A percentile compares a stretch with the other conserved stretches of the same genome.
Evolutionary conservation across 306 rosid species (phyloP).

Genomic region (Macrotyloma uniflorum): DNA sequence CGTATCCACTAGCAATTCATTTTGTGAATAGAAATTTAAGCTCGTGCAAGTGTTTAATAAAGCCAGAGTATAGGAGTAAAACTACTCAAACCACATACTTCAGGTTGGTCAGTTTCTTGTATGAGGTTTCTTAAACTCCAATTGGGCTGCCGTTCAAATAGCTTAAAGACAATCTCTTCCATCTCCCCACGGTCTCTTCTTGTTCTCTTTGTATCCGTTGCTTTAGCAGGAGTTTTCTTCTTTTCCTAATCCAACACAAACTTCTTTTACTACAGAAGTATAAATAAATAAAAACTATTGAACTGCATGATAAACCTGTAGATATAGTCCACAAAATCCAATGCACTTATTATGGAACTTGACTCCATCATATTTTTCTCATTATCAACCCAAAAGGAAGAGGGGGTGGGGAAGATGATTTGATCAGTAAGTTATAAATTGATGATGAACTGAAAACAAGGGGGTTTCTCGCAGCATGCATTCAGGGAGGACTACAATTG

Average conservation of each 20-base stretch:
- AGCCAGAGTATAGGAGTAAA: slow-evolving; percentile 32
- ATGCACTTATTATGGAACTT: too few species aligned
- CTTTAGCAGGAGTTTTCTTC: slow-evolving; percentile 64
- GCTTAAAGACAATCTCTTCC: slow-evolving; percentile 86
- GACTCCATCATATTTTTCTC: not conserved
- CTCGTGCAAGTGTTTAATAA: not conserved
- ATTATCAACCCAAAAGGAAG: not conserved
- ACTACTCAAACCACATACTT: slow-evolving; percentile 56
- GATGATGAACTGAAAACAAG: not conserved
- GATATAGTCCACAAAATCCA: slow-evolving; percentile 7
- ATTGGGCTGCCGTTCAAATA: slow-evolving; percentile 76
- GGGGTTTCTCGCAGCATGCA: not conserved
- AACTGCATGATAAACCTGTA: slow-evolving; percentile 13
- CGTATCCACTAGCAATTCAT: slow-evolving; percentile 10
- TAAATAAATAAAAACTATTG: not conserved
- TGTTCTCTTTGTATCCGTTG: slow-evolving; percentile 69
- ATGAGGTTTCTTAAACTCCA: slow-evolving; percentile 82
- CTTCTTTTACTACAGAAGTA: slow-evolving; percentile 23
- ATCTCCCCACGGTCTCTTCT: slow-evolving; percentile 86
- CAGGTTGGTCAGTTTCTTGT: slow-evolving; percentile 93
- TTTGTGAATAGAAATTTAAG: not conserved
- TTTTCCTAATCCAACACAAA: slow-evolving; percentile 65
- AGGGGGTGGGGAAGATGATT: not conserved
- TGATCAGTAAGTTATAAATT: not conserved
- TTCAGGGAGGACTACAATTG: not conserved